Evolutionary conservation across 768 basidiomycete genomes (phyloP).

Genomic region (Boletus rubescentipes): DNA sequence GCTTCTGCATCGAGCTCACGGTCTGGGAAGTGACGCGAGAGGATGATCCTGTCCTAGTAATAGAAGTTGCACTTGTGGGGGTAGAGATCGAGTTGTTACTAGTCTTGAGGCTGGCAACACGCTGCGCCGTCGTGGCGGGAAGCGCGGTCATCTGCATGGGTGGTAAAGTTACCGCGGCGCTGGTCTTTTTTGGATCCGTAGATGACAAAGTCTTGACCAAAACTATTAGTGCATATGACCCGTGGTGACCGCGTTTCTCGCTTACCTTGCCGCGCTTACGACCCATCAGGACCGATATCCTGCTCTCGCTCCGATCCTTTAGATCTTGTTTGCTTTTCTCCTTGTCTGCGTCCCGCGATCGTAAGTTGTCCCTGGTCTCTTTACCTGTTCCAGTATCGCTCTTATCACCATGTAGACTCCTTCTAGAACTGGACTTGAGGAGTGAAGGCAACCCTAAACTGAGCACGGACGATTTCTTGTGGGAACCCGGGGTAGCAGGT

Average conservation of each 20-base stretch:
- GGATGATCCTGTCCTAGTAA: slow-evolving; percentile 45
- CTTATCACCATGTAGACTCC: slow-evolving; percentile 69
- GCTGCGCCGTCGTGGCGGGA: slow-evolving; percentile 76
- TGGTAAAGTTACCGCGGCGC: slow-evolving; percentile 70
- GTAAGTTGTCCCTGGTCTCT: slow-evolving; percentile 56
- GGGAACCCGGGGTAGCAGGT: slow-evolving; percentile 56
- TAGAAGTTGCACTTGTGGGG: slow-evolving; percentile 37
- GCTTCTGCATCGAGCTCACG: slow-evolving; percentile 83
- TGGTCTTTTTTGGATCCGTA: slow-evolving; percentile 72
- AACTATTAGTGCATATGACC: slow-evolving; percentile 9
- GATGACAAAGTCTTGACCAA: slow-evolving; percentile 73
- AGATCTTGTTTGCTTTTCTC: slow-evolving; percentile 66
- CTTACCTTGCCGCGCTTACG: slow-evolving; percentile 89
- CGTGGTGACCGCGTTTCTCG: slow-evolving; percentile 8
- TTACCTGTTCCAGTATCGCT: slow-evolving; percentile 37
- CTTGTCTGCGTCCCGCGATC: slow-evolving; percentile 44
- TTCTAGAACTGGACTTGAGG: slow-evolving; percentile 81
- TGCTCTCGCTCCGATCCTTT: slow-evolving; percentile 86
- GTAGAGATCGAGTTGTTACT: slow-evolving; percentile 45
- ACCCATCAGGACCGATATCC: slow-evolving; percentile 85
- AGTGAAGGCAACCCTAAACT: slow-evolving; percentile 80
- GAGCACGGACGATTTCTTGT: slow-evolving; percentile 81
- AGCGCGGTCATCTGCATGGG: slow-evolving; percentile 90
- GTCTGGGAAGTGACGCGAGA: slow-evolving; percentile 80
- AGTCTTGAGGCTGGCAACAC: slow-evolving; percentile 79